phyloP scores from a whole-genome alignment of 164 flowering plant species.

The Malania oleifera region DNA sequence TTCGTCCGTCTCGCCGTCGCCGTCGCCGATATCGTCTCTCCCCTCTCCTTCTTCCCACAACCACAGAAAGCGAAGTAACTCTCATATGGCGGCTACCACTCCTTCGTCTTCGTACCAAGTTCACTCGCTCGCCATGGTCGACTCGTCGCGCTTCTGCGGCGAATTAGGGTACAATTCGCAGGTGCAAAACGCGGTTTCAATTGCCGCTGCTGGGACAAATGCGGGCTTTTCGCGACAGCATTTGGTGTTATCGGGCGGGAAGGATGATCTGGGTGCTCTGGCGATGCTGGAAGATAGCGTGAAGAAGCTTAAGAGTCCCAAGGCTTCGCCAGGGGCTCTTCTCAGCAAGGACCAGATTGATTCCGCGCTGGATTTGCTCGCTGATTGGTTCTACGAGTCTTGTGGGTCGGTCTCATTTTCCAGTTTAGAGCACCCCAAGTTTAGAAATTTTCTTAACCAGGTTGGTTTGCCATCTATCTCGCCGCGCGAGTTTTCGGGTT shows the following conservation, averaged over 20 bases:
- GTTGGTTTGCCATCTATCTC: slow-evolving; percentile 36
- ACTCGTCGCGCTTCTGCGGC: slow-evolving; percentile 5
- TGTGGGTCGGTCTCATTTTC: slow-evolving; percentile 41
- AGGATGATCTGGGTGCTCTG: slow-evolving; percentile 38
- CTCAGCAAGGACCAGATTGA: slow-evolving; percentile 34
- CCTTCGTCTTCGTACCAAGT: not conserved
- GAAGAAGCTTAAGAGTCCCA: slow-evolving; percentile 42
- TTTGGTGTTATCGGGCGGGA: slow-evolving; percentile 41
- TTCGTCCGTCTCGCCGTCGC: slow-evolving; percentile 22
- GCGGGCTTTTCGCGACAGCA: slow-evolving; percentile 20
- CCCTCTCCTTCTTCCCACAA: slow-evolving; percentile 15
- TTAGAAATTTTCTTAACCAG: slow-evolving; percentile 34
- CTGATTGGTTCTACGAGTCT: slow-evolving; percentile 41
- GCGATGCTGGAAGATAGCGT: slow-evolving; percentile 45
- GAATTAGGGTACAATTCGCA: not conserved
- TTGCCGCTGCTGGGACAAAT: not conserved
- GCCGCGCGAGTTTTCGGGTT: slow-evolving; percentile 23
- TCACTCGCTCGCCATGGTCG: slow-evolving; percentile 17
- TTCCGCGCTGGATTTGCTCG: slow-evolving; percentile 30
- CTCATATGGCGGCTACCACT: slow-evolving; percentile 8
- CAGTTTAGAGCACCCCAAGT: slow-evolving; percentile 42
- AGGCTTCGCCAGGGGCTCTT: slow-evolving; percentile 22
- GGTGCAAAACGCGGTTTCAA: not conserved
- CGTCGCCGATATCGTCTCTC: slow-evolving; percentile 1
- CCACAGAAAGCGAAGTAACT: slow-evolving; percentile 20